phyloP scores from a whole-genome alignment of 2,329 filamentous ascomycete genomes.

The Ramichloridium luteum region DNA sequence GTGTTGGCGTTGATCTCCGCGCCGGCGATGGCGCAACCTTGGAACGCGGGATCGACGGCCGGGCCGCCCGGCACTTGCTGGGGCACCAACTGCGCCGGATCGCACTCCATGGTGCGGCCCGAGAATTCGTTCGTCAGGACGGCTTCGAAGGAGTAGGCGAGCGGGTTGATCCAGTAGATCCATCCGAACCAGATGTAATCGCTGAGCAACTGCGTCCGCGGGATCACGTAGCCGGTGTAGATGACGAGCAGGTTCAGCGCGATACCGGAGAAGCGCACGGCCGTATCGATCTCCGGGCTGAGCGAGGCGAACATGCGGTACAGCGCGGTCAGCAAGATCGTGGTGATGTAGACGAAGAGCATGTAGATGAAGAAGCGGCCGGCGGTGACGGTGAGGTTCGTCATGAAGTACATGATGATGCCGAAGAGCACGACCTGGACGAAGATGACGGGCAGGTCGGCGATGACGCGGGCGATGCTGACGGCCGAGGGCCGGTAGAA shows the following conservation, averaged over 20 bases:
- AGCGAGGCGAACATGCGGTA: constrained; percentile 56
- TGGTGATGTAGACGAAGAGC: constrained; percentile 51
- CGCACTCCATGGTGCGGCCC: constrained; percentile 45
- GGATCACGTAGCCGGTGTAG: constrained; percentile 57
- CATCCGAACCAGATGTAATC: constrained; percentile 56
- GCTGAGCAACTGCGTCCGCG: constrained; percentile 46
- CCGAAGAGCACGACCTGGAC: constrained; percentile 48
- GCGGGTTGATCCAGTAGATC: constrained; percentile 41
- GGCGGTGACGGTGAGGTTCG: constrained; percentile 43
- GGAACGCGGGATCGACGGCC: constrained; percentile 41
- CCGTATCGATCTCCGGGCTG: constrained; percentile 52
- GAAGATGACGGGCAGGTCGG: constrained; percentile 50
- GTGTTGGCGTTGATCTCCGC: constrained; percentile 38
- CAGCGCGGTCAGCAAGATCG: constrained; percentile 49
- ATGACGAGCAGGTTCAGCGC: constrained; percentile 50
- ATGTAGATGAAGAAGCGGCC: constrained; percentile 56
- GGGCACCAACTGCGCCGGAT: constrained; percentile 47
- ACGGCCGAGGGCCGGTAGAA: constrained; percentile 60
- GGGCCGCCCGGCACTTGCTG: constrained; percentile 43
- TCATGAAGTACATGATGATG: constrained; percentile 55
- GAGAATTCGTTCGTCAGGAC: constrained; percentile 56
- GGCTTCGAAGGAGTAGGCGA: constrained; percentile 53
- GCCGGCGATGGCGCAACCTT: constrained; percentile 53
- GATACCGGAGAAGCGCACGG: constrained; percentile 52
- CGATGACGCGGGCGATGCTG: constrained; percentile 47